These are phyloP conservation scores for Nitzschia sp. DNA, from an alignment of 108 stramenopile genomes.

Conservation along the genomic window DNA sequence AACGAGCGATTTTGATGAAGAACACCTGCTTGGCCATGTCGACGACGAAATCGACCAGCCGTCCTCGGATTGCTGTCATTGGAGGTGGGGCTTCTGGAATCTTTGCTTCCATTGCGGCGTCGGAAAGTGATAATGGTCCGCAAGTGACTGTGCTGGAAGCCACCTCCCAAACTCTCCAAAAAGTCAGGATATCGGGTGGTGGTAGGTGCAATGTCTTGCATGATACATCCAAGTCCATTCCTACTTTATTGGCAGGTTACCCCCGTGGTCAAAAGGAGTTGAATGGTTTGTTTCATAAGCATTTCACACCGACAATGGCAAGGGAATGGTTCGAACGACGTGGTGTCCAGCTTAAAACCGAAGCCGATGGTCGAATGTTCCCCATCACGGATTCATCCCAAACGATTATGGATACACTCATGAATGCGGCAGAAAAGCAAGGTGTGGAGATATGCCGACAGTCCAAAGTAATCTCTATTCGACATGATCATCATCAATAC, in stretches of 20 bases:
- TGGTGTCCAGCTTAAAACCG: constrained; percentile 91
- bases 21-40: not conserved
- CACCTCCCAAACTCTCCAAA: constrained; percentile 69
- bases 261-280: constrained; percentile 89
- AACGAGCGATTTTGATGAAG: too few species aligned
- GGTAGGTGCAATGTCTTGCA: constrained; percentile 94
- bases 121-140: constrained; percentile 4
- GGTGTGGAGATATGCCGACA: constrained; percentile 60
- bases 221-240: constrained; percentile 73
- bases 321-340: constrained; percentile 85
- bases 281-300: constrained; percentile 68
- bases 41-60: not conserved
- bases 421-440: constrained; percentile 57
- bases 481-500: not conserved
- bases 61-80: constrained; percentile 41
- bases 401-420: constrained; percentile 85
- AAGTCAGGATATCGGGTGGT: constrained; percentile 94
- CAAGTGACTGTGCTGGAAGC: constrained; percentile 87
- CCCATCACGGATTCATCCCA: constrained; percentile 87
- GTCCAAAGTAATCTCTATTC: constrained; percentile 47
- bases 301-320: constrained; percentile 80
- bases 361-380: constrained; percentile 95
- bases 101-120: constrained; percentile 53
- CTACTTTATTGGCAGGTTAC: constrained; percentile 79
- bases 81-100: constrained; percentile 57